phyloP scores from a whole-genome alignment of 768 basidiomycete genomes.

The Trametes cinnabarina region DNA sequence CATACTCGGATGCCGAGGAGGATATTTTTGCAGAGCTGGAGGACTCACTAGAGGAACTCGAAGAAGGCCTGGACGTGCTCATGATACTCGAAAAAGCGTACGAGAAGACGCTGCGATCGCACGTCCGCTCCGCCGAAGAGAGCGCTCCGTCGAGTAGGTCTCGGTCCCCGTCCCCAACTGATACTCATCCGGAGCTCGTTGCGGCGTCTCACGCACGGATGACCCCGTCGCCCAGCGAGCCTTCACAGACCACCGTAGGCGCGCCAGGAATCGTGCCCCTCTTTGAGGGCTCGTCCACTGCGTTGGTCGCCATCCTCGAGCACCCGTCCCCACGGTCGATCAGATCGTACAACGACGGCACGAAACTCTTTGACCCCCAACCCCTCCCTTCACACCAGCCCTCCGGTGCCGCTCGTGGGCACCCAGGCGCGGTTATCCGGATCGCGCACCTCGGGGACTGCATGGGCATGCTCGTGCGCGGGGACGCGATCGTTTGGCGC shows the following conservation, averaged over 20 bases:
- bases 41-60: slow-evolving; percentile 57
- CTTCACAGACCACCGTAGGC: slow-evolving; percentile 17
- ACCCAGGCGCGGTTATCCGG: slow-evolving; percentile 56
- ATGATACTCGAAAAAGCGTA: slow-evolving; percentile 70
- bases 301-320: slow-evolving; percentile 63
- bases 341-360: neutral
- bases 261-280: no score
- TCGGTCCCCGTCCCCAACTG: slow-evolving; percentile 7
- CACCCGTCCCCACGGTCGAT: slow-evolving; percentile 30
- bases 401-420: slow-evolving; percentile 37
- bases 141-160: slow-evolving; percentile 13
- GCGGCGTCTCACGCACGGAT: neutral
- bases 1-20: slow-evolving; percentile 30
- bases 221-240: neutral
- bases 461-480: slow-evolving; percentile 82
- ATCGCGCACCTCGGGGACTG: slow-evolving; percentile 89
- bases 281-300: slow-evolving; percentile 64
- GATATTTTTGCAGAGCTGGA: slow-evolving; percentile 43
- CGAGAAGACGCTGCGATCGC: slow-evolving; percentile 60
- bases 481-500: slow-evolving; percentile 76
- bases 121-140: slow-evolving; percentile 36
- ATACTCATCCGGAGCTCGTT: neutral
- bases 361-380: slow-evolving; percentile 18
- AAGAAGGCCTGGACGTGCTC: slow-evolving; percentile 68
- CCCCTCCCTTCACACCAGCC: slow-evolving; percentile 11